These are phyloP conservation scores for Cymbidium sinense DNA, from an alignment of 106 monocot species.

Conservation along the genomic window DNA sequence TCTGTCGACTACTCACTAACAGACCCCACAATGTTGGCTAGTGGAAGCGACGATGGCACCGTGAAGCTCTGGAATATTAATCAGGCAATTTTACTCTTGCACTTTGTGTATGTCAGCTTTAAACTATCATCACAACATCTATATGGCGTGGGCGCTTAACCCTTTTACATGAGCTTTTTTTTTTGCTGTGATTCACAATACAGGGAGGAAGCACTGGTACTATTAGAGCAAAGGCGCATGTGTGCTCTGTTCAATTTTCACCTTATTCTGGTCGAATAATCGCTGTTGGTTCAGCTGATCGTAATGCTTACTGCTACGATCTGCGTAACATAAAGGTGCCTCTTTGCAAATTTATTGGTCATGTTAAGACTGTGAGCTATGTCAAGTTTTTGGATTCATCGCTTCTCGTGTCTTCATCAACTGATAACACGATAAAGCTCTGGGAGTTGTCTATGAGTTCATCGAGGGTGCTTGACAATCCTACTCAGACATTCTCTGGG, in stretches of 20 bases:
- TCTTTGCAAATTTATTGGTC: constrained; percentile 52
- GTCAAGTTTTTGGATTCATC: constrained; percentile 82
- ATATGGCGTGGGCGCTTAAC: neutral
- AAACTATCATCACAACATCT: constrained; percentile 21
- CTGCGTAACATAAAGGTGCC: constrained; percentile 60
- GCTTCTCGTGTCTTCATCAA: constrained; percentile 73
- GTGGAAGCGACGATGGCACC: constrained; percentile 84
- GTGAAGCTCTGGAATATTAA: constrained; percentile 99
- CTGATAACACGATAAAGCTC: constrained; percentile 79
- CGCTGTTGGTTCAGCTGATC: constrained; percentile 90
- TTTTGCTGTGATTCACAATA: constrained; percentile 9
- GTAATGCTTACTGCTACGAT: constrained; percentile 78
- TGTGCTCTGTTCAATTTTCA: constrained; percentile 89
- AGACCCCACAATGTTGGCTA: constrained; percentile 85
- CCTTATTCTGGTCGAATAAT: constrained; percentile 60
- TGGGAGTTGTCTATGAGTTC: constrained; percentile 62
- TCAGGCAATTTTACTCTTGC: constrained; percentile 90
- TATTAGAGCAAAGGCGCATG: constrained; percentile 87
- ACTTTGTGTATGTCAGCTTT: constrained; percentile 85
- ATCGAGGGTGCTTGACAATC: constrained; percentile 40
- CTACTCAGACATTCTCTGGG: constrained; percentile 78
- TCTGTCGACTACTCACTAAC: constrained; percentile 73
- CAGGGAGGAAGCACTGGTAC: constrained; percentile 77
- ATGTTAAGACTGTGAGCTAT: constrained; percentile 90
- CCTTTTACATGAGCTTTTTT: neutral